Evolutionary conservation across 257 asterid species (phyloP).

Genomic region (Salvia rosmarinus): DNA sequence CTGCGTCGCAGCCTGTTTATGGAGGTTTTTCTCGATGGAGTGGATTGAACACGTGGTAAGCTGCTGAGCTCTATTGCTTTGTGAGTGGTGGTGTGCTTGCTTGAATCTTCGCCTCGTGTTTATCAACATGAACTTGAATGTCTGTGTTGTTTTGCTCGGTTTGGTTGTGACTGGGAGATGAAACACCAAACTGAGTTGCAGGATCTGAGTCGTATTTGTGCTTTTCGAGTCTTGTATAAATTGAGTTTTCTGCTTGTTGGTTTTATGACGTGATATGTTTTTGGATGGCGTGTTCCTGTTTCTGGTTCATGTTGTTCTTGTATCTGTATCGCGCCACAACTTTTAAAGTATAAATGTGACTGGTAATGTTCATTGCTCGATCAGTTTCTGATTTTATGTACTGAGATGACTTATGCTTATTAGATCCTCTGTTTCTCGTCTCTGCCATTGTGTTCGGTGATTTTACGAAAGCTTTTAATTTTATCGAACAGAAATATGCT

Average conservation of each 20-base stretch:
- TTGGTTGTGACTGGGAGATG: background rate
- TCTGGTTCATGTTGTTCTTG: conserved; percentile 4
- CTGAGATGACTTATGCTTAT: no score
- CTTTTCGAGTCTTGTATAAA: background rate
- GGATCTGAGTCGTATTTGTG: background rate
- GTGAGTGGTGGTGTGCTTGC: background rate
- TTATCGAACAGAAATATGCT: no score
- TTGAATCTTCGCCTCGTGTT: background rate
- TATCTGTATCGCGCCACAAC: background rate
- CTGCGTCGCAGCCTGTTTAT: background rate
- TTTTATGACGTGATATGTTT: background rate
- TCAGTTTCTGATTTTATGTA: background rate
- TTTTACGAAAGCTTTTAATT: no score
- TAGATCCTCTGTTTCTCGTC: background rate
- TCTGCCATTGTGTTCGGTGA: background rate
- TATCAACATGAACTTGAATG: background rate
- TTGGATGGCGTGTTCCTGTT: background rate
- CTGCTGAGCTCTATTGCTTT: background rate
- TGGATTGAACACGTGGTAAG: background rate
- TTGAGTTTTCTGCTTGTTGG: background rate
- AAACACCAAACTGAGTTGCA: background rate
- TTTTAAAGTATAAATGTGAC: background rate
- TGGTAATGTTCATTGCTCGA: background rate
- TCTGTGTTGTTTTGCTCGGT: background rate
- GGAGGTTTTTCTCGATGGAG: background rate